Conservation (phyloP, 345 rosid species). For the Linum usitatissimum region DNA sequence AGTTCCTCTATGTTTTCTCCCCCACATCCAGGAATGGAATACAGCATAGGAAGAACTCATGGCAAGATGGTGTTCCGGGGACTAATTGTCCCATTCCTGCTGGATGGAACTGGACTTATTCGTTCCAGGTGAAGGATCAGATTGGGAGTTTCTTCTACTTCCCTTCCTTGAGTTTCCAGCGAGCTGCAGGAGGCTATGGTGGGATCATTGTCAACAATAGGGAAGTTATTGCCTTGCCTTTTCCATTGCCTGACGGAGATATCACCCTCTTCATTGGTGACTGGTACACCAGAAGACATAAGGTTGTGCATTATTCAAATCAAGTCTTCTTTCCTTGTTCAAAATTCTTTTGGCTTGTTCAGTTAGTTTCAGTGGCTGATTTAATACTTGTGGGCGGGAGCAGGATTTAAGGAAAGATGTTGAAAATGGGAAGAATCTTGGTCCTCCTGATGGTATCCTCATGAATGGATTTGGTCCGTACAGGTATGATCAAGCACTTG, state of each 20-base stretch:
- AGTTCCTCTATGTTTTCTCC: not conserved
- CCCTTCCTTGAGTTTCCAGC: conserved; percentile 24
- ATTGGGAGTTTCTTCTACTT: conserved; percentile 29
- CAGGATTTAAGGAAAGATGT: conserved; percentile 69
- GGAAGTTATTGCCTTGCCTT: conserved; percentile 21
- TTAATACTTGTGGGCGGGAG: conserved; percentile 12
- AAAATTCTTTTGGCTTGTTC: not conserved
- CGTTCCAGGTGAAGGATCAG: conserved; percentile 29
- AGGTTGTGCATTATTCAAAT: conserved; percentile 29
- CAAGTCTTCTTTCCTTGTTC: not conserved
- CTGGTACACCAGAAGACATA: conserved; percentile 44
- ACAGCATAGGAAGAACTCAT: conserved; percentile 24
- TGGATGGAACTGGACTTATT: conserved; percentile 28
- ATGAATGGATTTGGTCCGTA: conserved; percentile 83
- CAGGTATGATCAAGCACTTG: conserved; percentile 41
- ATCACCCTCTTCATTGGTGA: conserved; percentile 18
- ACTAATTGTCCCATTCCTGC: conserved; percentile 31
- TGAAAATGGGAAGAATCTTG: conserved; percentile 44
- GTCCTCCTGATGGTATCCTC: conserved; percentile 67
- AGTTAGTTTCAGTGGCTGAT: conserved; percentile 1
- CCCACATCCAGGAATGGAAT: conserved; percentile 19
- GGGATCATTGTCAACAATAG: conserved; percentile 25
- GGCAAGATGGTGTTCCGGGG: conserved; percentile 29
- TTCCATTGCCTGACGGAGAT: conserved; percentile 22
- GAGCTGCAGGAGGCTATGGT: conserved; percentile 30